Evolutionary conservation across 805 yeast species (phyloP).

Genomic region (Lachancea lanzarotensis): DNA sequence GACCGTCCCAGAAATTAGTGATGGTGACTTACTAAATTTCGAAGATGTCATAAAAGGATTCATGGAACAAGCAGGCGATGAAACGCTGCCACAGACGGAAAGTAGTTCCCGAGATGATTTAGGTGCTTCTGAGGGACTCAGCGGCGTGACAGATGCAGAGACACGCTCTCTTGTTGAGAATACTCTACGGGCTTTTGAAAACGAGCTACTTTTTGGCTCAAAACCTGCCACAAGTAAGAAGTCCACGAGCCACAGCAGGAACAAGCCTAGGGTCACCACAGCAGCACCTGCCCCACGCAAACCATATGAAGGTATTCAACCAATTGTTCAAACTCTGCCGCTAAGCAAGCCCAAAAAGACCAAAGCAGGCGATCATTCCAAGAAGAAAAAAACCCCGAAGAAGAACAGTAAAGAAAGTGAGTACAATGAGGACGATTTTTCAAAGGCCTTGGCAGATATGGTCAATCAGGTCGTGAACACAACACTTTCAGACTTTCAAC

Average conservation of each 20-base stretch:
- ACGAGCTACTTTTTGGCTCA: slow-evolving; percentile 19
- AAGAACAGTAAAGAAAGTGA: slow-evolving; percentile 4
- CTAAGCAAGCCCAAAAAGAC: slow-evolving; percentile 5
- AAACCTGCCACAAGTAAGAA: slow-evolving; percentile 6
- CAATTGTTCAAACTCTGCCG: background rate
- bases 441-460: slow-evolving; percentile 50
- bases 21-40: slow-evolving; percentile 22
- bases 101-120: background rate
- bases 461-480: slow-evolving; percentile 49
- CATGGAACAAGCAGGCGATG: slow-evolving; percentile 18
- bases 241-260: background rate
- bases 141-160: slow-evolving; percentile 23
- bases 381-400: slow-evolving; percentile 20
- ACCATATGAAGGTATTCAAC: background rate
- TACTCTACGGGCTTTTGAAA: slow-evolving; percentile 31
- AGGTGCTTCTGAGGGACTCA: background rate
- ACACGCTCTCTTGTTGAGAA: slow-evolving; percentile 32
- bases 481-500: slow-evolving; percentile 14
- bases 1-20: slow-evolving; percentile 1
- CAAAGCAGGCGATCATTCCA: slow-evolving; percentile 10
- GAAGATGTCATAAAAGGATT: slow-evolving; percentile 30
- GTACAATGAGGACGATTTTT: slow-evolving; percentile 34
- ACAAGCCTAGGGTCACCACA: background rate
- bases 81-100: background rate
- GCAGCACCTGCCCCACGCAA: slow-evolving; percentile 3